Evolutionary conservation across 2,329 filamentous ascomycete species (phyloP).

Genomic region (Pseudonectria foliicola): DNA sequence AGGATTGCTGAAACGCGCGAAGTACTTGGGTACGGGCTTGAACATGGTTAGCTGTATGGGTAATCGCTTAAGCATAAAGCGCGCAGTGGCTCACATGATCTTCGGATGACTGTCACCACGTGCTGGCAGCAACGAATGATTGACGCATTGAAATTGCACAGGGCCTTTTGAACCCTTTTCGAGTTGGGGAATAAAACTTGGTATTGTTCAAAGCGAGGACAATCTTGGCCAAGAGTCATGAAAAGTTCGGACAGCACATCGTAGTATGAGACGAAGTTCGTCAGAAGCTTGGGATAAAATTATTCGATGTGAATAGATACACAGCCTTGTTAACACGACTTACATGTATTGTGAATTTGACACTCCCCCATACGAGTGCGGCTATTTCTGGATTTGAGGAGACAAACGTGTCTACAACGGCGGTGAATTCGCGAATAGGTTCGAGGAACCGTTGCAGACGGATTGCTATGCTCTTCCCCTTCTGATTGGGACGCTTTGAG

Average conservation of each 20-base stretch:
- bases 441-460: slow-evolving; percentile 25
- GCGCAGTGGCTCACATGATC: slow-evolving; percentile 24
- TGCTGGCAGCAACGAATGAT: slow-evolving; percentile 30
- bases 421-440: slow-evolving; percentile 30
- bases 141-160: slow-evolving; percentile 28
- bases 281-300: too few relatives aligned
- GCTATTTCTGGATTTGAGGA: slow-evolving; percentile 30
- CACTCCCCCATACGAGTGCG: slow-evolving; percentile 36
- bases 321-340: slow-evolving; percentile 2
- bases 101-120: slow-evolving; percentile 19
- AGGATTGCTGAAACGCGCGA: slow-evolving; percentile 18
- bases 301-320: too few relatives aligned
- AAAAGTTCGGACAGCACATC: slow-evolving; percentile 31
- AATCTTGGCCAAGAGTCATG: slow-evolving; percentile 26
- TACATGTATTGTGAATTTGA: slow-evolving; percentile 34
- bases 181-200: slow-evolving; percentile 29
- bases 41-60: background rate
- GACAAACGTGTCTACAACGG: slow-evolving; percentile 29
- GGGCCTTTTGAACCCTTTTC: slow-evolving; percentile 23
- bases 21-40: slow-evolving; percentile 16
- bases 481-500: slow-evolving; percentile 10
- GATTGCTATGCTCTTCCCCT: slow-evolving; percentile 20
- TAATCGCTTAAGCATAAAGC: too few relatives aligned
- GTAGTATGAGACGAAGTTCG: slow-evolving; percentile 33
- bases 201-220: slow-evolving; percentile 31